phyloP scores from a whole-genome alignment of 2,329 filamentous ascomycete species.

The Arthrobotrys sphaeroides region DNA sequence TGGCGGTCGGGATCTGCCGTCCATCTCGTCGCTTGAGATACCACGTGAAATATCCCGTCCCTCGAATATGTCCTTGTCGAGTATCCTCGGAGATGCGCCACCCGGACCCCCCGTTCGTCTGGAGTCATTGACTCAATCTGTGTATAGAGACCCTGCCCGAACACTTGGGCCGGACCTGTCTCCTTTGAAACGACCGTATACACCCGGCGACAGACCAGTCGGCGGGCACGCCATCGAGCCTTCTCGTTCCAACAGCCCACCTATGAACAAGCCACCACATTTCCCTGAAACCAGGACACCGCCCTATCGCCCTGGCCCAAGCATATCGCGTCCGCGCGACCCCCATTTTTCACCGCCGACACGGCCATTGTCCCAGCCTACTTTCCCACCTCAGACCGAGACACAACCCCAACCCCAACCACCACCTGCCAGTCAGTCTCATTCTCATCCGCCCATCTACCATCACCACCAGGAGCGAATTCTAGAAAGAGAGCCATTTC shows the following conservation, averaged over 20 bases:
- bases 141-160: constrained; percentile 39
- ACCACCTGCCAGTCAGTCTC: constrained; percentile 14
- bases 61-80: constrained; percentile 49
- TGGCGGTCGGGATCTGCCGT: constrained; percentile 44
- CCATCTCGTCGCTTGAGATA: constrained; percentile 46
- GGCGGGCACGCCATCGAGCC: constrained; percentile 45
- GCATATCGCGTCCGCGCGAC: constrained; percentile 37
- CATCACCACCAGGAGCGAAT: constrained; percentile 41
- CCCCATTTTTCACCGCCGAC: constrained; percentile 44
- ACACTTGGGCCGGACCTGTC: constrained; percentile 41
- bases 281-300: constrained; percentile 44
- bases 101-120: constrained; percentile 34
- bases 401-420: constrained; percentile 19
- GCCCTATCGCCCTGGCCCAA: constrained; percentile 35
- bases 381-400: constrained; percentile 28
- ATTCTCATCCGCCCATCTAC: background rate
- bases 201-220: constrained; percentile 45
- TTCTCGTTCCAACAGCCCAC: constrained; percentile 46
- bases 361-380: constrained; percentile 47
- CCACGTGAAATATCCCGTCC: constrained; percentile 39
- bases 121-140: constrained; percentile 38
- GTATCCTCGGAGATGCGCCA: constrained; percentile 47
- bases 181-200: constrained; percentile 48
- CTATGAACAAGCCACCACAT: constrained; percentile 31
- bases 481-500: constrained; percentile 33